Evolutionary conservation across 176 grass and related monocot genomes (phyloP), one percentile per base, ranked within the genome.

Genomic region (Urochloa ruziziensis): DNA sequence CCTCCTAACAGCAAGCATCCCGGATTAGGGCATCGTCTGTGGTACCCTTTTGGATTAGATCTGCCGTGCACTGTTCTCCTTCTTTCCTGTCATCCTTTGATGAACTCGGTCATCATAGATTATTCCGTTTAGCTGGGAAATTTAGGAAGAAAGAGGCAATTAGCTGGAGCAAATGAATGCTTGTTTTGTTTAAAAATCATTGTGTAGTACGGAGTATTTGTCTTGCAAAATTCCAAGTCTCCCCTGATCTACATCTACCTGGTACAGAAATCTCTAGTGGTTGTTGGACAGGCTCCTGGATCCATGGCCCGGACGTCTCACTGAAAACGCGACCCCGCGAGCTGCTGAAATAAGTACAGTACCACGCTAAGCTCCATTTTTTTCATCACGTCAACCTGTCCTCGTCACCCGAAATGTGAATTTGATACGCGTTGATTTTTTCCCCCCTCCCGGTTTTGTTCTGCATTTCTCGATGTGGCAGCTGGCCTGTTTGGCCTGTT

Each of bases 1-100:
- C 64, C 88, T 82, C 84, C 73, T 83, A 83, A 83, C 66, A 86
- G 30, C 73, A 86, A 27, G 63, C 79, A 86, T 61, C 44, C 56
- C 28, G 36, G 79, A 83, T 83, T 66, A 58, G 29, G 24, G 43
- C 74, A 43, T 81, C 13, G 43, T 66, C 54, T 61, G 7, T 25
- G 43, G 74, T 17, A 43, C 60, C 27, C 27, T 65, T 57, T 57
- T 43, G 11, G 37, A 63, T 18, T 7, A 78, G 34, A 27, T 46
- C 67, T 37, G 47, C 8, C 73, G 16, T 62, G 17, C 21, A 44
- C 2, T 56, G 17, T 42, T 39, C 51, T 32, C 1, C 1, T 64
- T 21, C 7, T 75, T 21, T 51, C 53, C 11, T 29, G 23, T 40
- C 48, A 81, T 30, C 57, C 33, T 30, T 30, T 42, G 13, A 51